Evolutionary conservation across 768 basidiomycete genomes (phyloP).

Genomic region (Strobilomyces dryophilus): DNA sequence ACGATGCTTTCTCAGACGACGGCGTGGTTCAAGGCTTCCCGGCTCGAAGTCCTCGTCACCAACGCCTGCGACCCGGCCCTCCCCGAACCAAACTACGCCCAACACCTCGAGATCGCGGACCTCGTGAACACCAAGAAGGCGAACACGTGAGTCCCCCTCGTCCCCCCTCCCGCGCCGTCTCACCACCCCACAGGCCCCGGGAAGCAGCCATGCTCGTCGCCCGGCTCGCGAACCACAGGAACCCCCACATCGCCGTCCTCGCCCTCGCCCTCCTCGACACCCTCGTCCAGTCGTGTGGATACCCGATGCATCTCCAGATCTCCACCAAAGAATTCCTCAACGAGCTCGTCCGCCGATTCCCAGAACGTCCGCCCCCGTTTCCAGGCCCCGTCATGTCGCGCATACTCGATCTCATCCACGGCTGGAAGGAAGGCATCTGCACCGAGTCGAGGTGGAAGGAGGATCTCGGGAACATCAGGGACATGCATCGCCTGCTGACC

Average conservation of each 20-base stretch:
- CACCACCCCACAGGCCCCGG: slow-evolving; percentile 56
- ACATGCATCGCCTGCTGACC: slow-evolving; percentile 91
- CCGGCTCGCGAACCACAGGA: slow-evolving; percentile 84
- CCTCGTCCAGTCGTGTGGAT: slow-evolving; percentile 93
- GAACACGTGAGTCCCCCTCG: slow-evolving; percentile 64
- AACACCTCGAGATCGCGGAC: slow-evolving; percentile 92
- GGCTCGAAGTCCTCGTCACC: slow-evolving; percentile 67
- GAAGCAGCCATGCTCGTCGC: slow-evolving; percentile 88
- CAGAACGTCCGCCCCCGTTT: slow-evolving; percentile 94
- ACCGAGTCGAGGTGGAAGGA: slow-evolving; percentile 88
- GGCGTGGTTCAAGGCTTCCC: slow-evolving; percentile 54
- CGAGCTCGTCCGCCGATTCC: slow-evolving; percentile 96
- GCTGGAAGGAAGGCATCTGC: slow-evolving; percentile 95
- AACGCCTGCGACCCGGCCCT: slow-evolving; percentile 85
- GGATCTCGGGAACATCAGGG: slow-evolving; percentile 92
- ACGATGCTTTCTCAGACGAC: slow-evolving; percentile 50
- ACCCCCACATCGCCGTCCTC: slow-evolving; percentile 86
- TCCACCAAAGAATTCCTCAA: slow-evolving; percentile 97
- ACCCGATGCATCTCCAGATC: slow-evolving; percentile 95
- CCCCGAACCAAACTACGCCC: slow-evolving; percentile 85
- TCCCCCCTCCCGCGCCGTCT: neutral
- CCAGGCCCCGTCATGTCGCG: slow-evolving; percentile 93
- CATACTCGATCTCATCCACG: slow-evolving; percentile 87
- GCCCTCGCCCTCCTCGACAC: slow-evolving; percentile 85
- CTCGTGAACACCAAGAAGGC: slow-evolving; percentile 94